A percentile compares a stretch with the other conserved stretches of the same genome.
Conservation (phyloP, 805 yeast genomes). For the Wickerhamiella kurtzmanii region DNA sequence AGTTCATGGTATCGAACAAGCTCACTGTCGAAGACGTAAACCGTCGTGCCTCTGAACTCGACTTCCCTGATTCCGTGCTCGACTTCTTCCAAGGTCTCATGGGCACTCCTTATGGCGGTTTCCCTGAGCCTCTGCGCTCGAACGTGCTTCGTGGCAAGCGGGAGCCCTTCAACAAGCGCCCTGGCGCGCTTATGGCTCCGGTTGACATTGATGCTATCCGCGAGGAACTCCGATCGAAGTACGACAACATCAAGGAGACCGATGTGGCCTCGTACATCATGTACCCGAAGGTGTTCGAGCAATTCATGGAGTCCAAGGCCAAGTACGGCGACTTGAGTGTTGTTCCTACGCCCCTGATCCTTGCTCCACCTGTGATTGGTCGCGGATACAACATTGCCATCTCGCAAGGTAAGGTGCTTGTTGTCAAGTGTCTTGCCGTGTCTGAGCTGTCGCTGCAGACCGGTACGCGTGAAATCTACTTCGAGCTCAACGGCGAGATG, state of each 20-base stretch:
- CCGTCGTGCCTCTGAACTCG: slow-evolving; percentile 77
- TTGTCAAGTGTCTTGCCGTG: slow-evolving; percentile 80
- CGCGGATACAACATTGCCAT: slow-evolving; percentile 83
- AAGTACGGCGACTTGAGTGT: slow-evolving; percentile 87
- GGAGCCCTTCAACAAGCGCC: slow-evolving; percentile 75
- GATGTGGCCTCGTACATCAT: slow-evolving; percentile 93
- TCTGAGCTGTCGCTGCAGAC: slow-evolving; percentile 77
- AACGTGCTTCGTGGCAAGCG: slow-evolving; percentile 86
- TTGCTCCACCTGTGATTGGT: slow-evolving; percentile 74
- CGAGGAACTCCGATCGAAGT: slow-evolving; percentile 62
- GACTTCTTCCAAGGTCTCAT: slow-evolving; percentile 98
- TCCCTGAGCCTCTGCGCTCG: slow-evolving; percentile 97
- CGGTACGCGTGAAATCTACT: slow-evolving; percentile 91
- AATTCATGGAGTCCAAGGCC: slow-evolving; percentile 57
- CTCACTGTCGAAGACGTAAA: slow-evolving; percentile 72
- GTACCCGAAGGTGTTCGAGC: slow-evolving; percentile 97
- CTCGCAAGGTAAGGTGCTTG: slow-evolving; percentile 88
- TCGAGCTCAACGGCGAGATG: slow-evolving; percentile 96
- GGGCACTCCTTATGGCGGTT: slow-evolving; percentile 99
- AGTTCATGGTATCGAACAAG: slow-evolving; percentile 95
- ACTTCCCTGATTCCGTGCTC: slow-evolving; percentile 96
- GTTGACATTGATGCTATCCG: slow-evolving; percentile 59
- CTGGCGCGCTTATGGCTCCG: slow-evolving; percentile 83
- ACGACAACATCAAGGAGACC: slow-evolving; percentile 60
- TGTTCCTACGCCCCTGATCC: slow-evolving; percentile 81